Evolutionary conservation across 1,284 basidiomycete species (phyloP), one percentile per base, ranked within the genome.

Genomic region (Ustilago esculenta): DNA sequence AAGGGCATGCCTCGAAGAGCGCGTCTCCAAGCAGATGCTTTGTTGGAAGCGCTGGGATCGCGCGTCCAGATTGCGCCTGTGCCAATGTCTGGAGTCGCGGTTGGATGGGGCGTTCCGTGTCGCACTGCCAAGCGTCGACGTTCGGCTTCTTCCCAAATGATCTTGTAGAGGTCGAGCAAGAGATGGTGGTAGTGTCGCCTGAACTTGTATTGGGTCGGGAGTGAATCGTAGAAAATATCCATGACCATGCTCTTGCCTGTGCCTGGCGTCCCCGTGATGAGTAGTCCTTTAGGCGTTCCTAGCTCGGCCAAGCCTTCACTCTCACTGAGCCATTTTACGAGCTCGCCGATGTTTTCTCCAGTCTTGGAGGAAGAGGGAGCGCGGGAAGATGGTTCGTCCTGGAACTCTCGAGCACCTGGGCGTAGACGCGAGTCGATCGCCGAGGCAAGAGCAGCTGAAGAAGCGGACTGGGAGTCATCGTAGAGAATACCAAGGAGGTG

Each of bases 181-280:
- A 90, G 87, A 57, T 88, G 85, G 77, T 86, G 87, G 81, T 90
- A 90, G 79, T 90, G 88, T 47, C 87, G 87, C 17, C 88, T 84
- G 3, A 85, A 83, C 79, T 90, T 90, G 82, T 85, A 85, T 2
- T 83, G 84, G 0, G 87, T 87, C 0, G 87, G 87, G 0, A 90
- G 74, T 6, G 86, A 83, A 32, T 86, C 83, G 77, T 86, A 88
- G 85, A 89, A 89, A 23, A 90, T 84, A 71, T 90, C 87, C 47
- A 90, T 85, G 14, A 90, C 82, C 66, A 90, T 86, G 36, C 86
- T 87, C 72, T 87, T 86, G 32, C 86, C 86, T 12, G 85, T 85
- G 0, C 86, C 86, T 3, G 85, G 85, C 0, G 85, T 85, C 15
- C 86, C 86, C 4, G 84, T 86, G 12, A 86, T 73, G 10, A 86